These are phyloP conservation scores for Aspergillus steynii DNA, from an alignment of 495 filamentous ascomycete genomes.

Conservation along the genomic window DNA sequence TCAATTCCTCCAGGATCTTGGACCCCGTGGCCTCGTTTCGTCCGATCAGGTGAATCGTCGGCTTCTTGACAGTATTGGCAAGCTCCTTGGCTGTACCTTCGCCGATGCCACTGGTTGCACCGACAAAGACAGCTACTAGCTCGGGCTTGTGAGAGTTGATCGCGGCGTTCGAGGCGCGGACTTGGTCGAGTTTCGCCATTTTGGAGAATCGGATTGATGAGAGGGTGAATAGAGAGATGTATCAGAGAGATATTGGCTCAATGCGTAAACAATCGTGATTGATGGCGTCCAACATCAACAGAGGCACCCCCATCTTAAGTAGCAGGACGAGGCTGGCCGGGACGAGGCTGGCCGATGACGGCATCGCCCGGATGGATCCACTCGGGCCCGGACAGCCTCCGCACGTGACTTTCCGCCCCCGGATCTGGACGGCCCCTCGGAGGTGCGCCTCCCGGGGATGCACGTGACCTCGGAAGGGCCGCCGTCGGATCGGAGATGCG, in stretches of 20 bases:
- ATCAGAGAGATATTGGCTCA: background rate
- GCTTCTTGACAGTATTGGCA: conserved; percentile 40
- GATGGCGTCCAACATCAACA: background rate
- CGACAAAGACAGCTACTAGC: conserved; percentile 58
- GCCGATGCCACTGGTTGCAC: conserved; percentile 64
- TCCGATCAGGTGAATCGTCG: conserved; percentile 48
- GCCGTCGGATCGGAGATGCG: no score
- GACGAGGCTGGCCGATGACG: background rate
- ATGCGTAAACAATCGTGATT: background rate
- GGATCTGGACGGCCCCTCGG: background rate
- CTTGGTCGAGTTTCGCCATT: conserved; percentile 16
- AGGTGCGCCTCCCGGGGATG: no score
- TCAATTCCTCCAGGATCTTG: conserved; percentile 30
- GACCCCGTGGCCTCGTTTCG: conserved; percentile 48
- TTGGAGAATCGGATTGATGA: background rate
- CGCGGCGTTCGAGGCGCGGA: conserved; percentile 15
- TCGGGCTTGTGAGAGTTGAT: conserved; percentile 34
- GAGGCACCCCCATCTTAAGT: background rate
- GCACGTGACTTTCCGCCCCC: background rate
- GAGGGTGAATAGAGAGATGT: background rate
- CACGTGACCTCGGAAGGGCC: no score
- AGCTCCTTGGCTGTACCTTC: conserved; percentile 55
- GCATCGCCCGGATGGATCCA: background rate
- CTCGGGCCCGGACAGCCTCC: background rate
- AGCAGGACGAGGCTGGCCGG: background rate